Base-by-base conservation (phyloP, 1,139 yeast species). In the Geotrichum aggregatum region DNA sequence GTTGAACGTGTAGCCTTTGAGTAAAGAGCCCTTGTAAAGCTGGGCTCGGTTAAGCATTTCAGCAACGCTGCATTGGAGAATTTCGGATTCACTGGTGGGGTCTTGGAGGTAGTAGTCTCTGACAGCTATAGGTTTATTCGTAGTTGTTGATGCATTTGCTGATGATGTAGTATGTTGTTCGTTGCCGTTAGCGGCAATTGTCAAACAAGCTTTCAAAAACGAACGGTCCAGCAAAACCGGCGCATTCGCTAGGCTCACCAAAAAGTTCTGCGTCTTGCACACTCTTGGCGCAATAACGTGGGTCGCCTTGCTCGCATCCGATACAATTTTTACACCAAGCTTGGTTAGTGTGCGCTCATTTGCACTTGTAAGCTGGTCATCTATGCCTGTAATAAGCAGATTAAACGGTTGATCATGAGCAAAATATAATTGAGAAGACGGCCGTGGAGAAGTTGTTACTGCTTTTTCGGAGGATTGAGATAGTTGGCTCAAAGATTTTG, bases 251-350 rank as follows among this genome's bases (percentile, higher is more conserved):
- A 78, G 60, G 1, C 78, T 71, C 34, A 72, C 68, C 38, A 92
- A 73, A 63, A 91, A 91, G 67, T 92, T 92, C 55, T 86, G 95
- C 0, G 98, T 91, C 58, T 97, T 76, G 60, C 85, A 67, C 10
- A 84, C 76, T 56, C 82, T 80, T 1, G 97, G 96, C 0, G 97
- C 92, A 14, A 91, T 67, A 10, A 73, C 55, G 31, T 66, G 63
- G 1, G 69, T 63, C 1, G 70, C 71, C 3, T 47, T 58, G 6
- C 54, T 53, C 1, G 71, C 66, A 13, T 66, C 64, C 21, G 65
- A 63, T 4, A 64, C 66, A n/a, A 66, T 50, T 21, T 55, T 54
- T 21, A 72, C 60, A 0, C 72, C 70, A 7, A 71, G 46, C 31
- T 49, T 49, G 14, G 40, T 8, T n/a, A 49, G 33, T 1, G 22